A percentile compares a stretch with the other conserved stretches of the same genome.
phyloP scores from a whole-genome alignment of 805 yeast species.

The Danielozyma ontarioensis region DNA sequence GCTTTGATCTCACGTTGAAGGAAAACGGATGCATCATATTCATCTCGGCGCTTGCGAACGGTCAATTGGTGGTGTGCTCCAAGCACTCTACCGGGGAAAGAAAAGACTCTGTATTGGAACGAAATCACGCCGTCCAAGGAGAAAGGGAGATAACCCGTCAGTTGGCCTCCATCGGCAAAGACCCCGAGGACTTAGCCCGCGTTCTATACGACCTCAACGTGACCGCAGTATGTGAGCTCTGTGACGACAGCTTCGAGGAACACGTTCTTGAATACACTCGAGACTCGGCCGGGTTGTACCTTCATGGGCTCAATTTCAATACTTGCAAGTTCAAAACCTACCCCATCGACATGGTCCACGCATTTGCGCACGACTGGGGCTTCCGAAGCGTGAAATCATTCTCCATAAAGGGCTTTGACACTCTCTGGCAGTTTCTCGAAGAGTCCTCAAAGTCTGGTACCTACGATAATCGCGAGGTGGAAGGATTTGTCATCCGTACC shows the following conservation, averaged over 20 bases:
- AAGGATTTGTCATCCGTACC: conserved; percentile 90
- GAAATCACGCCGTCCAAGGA: conserved; percentile 76
- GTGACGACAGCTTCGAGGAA: conserved; percentile 92
- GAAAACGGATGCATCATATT: conserved; percentile 93
- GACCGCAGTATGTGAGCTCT: conserved; percentile 89
- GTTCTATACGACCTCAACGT: conserved; percentile 44
- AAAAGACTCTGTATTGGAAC: conserved; percentile 40
- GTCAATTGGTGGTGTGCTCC: conserved; percentile 79
- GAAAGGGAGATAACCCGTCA: conserved; percentile 53
- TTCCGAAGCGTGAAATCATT: conserved; percentile 56
- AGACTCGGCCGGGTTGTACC: conserved; percentile 72
- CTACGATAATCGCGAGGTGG: conserved; percentile 68
- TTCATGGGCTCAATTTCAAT: conserved; percentile 85
- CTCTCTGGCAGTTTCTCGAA: conserved; percentile 49
- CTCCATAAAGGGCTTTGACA: conserved; percentile 28
- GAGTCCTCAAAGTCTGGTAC: conserved; percentile 61
- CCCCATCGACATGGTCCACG: conserved; percentile 53
- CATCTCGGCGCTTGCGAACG: conserved; percentile 70
- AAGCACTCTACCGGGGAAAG: conserved; percentile 82
- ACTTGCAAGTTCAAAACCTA: conserved; percentile 57
- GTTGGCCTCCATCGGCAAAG: conserved; percentile 34
- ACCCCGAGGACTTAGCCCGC: conserved; percentile 49
- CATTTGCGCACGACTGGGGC: conserved; percentile 65
- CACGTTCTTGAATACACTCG: conserved; percentile 74
- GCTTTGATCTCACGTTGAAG: conserved; percentile 75